These are phyloP conservation scores for Nigrospora osmanthi DNA, from an alignment of 2,329 filamentous ascomycete genomes.

Conservation along the genomic window DNA sequence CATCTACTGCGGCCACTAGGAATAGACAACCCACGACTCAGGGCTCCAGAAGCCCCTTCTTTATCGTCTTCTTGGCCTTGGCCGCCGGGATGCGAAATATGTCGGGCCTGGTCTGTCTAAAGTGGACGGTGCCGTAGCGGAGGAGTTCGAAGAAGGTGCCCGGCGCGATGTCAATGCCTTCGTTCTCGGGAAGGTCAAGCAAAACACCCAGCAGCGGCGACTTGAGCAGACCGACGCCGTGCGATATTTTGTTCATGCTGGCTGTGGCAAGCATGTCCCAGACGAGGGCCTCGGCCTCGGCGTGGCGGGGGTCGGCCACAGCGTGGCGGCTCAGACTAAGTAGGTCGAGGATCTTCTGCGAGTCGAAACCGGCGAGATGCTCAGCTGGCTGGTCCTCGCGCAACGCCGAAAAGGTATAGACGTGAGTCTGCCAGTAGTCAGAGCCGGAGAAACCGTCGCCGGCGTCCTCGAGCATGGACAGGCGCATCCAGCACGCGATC, in stretches of 20 bases:
- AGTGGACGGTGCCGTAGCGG: constrained; percentile 6
- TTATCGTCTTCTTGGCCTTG: not conserved
- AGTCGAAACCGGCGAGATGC: constrained; percentile 7
- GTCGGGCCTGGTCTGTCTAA: constrained; percentile 5
- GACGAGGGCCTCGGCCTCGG: constrained; percentile 6
- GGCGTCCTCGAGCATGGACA: constrained; percentile 14
- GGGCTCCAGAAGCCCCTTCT: constrained; percentile 1
- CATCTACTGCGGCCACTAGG: too few relatives aligned
- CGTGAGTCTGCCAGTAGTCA: constrained; percentile 12
- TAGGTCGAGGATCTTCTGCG: constrained; percentile 12
- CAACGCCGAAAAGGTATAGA: constrained; percentile 2
- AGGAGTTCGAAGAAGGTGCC: constrained; percentile 11
- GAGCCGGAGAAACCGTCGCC: constrained; percentile 14
- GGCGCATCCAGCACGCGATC: constrained; percentile 25
- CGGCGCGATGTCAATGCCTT: constrained; percentile 7
- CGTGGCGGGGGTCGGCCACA: constrained; percentile 4
- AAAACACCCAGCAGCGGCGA: constrained; percentile 6
- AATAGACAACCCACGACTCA: not conserved
- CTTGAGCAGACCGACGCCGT: constrained; percentile 5
- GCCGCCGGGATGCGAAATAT: not conserved
- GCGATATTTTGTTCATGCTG: constrained; percentile 10
- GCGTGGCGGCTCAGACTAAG: constrained; percentile 10
- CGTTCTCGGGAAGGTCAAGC: constrained; percentile 8
- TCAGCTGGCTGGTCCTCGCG: constrained; percentile 8
- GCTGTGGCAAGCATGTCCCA: constrained; percentile 6